Evolutionary conservation across 225 moss, liverwort and hornwort species (phyloP), one percentile per base, ranked within the genome.

Genomic region (Neckera pumila): DNA sequence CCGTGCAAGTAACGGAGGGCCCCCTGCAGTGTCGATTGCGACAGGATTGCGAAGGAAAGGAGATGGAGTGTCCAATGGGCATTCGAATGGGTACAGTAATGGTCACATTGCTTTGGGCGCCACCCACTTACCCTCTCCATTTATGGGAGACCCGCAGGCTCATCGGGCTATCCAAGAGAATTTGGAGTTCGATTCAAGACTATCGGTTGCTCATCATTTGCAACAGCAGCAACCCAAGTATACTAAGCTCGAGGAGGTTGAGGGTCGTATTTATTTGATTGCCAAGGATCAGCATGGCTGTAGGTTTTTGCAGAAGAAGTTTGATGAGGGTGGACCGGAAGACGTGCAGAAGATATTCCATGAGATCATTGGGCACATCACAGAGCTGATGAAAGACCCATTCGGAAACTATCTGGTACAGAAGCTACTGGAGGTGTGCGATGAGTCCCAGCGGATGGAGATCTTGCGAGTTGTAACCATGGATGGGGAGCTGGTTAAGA

Each of bases 231-330:
- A 97, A 90, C 96, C 96, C 11, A 98, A 98, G 92, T 98, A 97
- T 60, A 97, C 95, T 9, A 96, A 96, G 87, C 91, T 98, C 26
- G 98, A 98, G 91, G 98, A 98, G 89, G 98, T 98, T 57, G 96
- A 98, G 87, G 98, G 98, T 30, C 96, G 95, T 62, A 96, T 98
- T 71, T 97, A 96, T 90, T 92, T 95, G 60, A 97, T 98, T 85
- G 98, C 98, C 75, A 98, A 98, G 83, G 98, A 98, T 91, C 98
- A 98, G 88, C 97, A 98, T 66, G 98, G 98, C 19, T 98, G 98
- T 90, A 95, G 98, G 83, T 98, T 98, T 86, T 87, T 98, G 88
- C 98, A 98, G 93, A 96, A 97, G 90, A 98, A 98, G 91, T 98
- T 98, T 76, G 98, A 98, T 57, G 98, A 98, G 89, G 98, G 98